Conservation (phyloP, 2,329 filamentous ascomycete genomes). For the Lecanosticta acicola region DNA sequence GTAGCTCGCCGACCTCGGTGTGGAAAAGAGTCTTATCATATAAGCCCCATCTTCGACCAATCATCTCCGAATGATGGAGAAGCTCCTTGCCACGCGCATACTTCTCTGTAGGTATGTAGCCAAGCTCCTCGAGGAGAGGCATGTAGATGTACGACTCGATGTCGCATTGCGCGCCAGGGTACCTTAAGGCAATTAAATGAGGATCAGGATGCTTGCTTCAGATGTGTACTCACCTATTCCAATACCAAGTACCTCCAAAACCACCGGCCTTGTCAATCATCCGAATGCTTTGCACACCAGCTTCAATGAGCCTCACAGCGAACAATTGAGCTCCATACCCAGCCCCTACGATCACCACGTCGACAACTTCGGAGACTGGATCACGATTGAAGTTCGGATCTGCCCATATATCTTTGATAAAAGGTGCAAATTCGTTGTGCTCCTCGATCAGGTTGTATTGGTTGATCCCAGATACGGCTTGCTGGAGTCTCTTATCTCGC, state of each 20-base stretch:
- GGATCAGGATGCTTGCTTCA: neutral
- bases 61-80: slow-evolving; percentile 19
- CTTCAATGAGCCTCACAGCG: slow-evolving; percentile 19
- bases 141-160: slow-evolving; percentile 45
- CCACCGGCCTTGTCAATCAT: slow-evolving; percentile 21
- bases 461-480: slow-evolving; percentile 15
- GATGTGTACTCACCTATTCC: slow-evolving; percentile 18
- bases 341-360: slow-evolving; percentile 19
- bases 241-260: slow-evolving; percentile 44
- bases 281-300: slow-evolving; percentile 19
- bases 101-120: slow-evolving; percentile 39
- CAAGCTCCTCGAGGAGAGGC: slow-evolving; percentile 40
- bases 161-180: slow-evolving; percentile 46
- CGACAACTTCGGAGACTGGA: slow-evolving; percentile 15
- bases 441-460: slow-evolving; percentile 21
- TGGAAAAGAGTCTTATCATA: slow-evolving; percentile 41
- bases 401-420: slow-evolving; percentile 18
- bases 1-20: slow-evolving; percentile 17
- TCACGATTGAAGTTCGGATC: slow-evolving; percentile 14
- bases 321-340: slow-evolving; percentile 21
- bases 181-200: slow-evolving; percentile 27
- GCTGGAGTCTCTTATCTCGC: slow-evolving; percentile 17
- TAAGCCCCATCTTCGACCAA: slow-evolving; percentile 15
- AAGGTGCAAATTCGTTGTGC: slow-evolving; percentile 14
- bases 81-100: slow-evolving; percentile 41